A percentile compares a stretch with the other conserved stretches of the same genome.
Conservation (phyloP, 2,329 filamentous ascomycete genomes). For the Pseudogymnoascus sp. region DNA sequence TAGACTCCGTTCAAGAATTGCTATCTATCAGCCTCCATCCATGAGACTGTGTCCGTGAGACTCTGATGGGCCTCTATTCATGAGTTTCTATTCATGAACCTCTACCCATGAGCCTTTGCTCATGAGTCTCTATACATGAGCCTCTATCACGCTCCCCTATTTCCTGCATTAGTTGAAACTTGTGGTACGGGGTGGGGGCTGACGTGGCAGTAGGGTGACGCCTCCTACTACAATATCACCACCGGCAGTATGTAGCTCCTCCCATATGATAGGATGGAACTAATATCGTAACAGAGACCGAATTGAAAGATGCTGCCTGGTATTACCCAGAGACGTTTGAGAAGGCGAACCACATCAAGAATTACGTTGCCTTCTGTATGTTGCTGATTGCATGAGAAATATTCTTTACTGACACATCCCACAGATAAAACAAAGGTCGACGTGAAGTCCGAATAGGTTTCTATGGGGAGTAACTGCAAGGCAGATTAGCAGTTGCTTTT, state of each 20-base stretch:
- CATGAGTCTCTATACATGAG: background rate
- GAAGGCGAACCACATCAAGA: slow-evolving; percentile 37
- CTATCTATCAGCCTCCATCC: background rate
- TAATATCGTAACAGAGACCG: slow-evolving; percentile 28
- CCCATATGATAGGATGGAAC: background rate
- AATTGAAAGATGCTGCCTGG: slow-evolving; percentile 41
- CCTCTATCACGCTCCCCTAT: background rate
- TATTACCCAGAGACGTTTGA: slow-evolving; percentile 38
- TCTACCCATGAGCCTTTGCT: background rate
- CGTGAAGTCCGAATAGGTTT: background rate
- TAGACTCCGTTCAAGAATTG: background rate
- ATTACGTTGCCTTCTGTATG: slow-evolving; percentile 42
- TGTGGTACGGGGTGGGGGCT: background rate
- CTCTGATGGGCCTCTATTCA: background rate
- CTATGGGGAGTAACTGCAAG: background rate
- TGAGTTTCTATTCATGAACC: background rate
- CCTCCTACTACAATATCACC: slow-evolving; percentile 41
- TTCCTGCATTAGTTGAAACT: background rate
- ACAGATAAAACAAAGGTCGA: slow-evolving; percentile 17
- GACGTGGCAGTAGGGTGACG: slow-evolving; percentile 29
- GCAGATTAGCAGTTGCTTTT: background rate
- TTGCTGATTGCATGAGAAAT: slow-evolving; percentile 11
- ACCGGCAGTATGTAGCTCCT: slow-evolving; percentile 30
- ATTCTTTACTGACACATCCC: background rate
- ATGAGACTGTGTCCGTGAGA: too few relatives aligned